Base-by-base conservation (phyloP, 345 rosid genomes). In the Linum lewisii region DNA sequence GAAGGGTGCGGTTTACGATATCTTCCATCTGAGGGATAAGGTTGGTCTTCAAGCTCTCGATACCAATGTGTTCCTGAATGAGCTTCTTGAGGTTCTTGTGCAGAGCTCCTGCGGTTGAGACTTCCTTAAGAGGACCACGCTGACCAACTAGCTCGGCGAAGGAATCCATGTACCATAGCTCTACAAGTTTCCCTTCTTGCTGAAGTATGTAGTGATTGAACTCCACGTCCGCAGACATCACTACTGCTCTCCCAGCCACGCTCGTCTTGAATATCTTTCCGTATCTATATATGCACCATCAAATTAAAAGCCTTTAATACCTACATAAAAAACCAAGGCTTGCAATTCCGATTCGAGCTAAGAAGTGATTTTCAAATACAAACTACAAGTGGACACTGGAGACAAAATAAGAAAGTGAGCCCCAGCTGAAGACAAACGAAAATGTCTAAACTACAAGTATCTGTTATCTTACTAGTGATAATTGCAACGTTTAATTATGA, bases 181-280 rank as follows among this genome's bases (percentile, higher is more conserved):
- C 66, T 3, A 68, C 66, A 3, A 51, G 37, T 19, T 58, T 57
- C 0, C 58, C 67, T 25, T 68, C 72, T 58, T 68, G 72, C 44
- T 62, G 63, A 4, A 62, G 34, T 9, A 68, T 29, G 59, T 25
- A 68, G 36, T 50, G 25, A 54, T 47, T 62, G 66, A 62, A 56
- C 3, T 68, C 63, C 0, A 62, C 42, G 44, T 68, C 67, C 2
- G 25, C 9, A 1, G 72, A 68, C 7, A 68, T 23, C 45, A 57
- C 72, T 6, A 52, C 20, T 1, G 66, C 59, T 1, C 66, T 51
- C 5, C 72, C 63, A 10, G 32, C 72, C 51, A 68, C 6, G 21
- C 47, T 62, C 11, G 72, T 68, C 54, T 57, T 62, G 59, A 68
- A 68, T 21, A 68, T 42, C 18, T 42, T 42, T 2, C 47, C 47